Evolutionary conservation across 2,329 filamentous ascomycete species (phyloP).

Genomic region (Venturia effusa): DNA sequence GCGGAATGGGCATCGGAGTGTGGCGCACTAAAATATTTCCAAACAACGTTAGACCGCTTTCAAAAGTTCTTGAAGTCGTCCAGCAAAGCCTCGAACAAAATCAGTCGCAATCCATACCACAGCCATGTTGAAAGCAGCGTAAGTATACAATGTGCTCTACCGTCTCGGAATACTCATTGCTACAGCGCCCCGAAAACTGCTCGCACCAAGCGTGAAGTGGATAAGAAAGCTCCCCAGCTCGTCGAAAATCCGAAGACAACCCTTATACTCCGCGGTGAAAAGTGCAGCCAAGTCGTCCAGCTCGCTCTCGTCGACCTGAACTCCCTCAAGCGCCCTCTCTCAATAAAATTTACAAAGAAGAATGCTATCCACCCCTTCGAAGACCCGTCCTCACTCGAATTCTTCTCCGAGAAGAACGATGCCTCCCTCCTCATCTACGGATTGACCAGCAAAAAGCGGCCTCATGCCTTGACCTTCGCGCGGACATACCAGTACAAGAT

Average conservation of each 20-base stretch:
- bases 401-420: conserved; percentile 96
- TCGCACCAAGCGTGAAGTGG: conserved; percentile 88
- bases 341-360: conserved; percentile 93
- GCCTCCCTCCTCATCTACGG: conserved; percentile 76
- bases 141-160: neutral
- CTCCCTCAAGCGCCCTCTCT: conserved; percentile 71
- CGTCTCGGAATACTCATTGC: neutral
- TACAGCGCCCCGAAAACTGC: conserved; percentile 41
- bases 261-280: conserved; percentile 80
- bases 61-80: neutral
- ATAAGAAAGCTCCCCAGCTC: conserved; percentile 81
- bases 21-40: neutral
- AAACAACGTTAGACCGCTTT: neutral
- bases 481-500: conserved; percentile 79
- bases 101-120: neutral
- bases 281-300: conserved; percentile 71
- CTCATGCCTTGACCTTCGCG: conserved; percentile 73
- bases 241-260: conserved; percentile 84
- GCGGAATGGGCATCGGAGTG: neutral
- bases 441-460: conserved; percentile 86
- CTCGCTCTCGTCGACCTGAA: conserved; percentile 78
- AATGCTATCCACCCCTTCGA: conserved; percentile 94
- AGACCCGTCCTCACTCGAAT: conserved; percentile 76
- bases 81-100: neutral
- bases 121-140: conserved; percentile 8